Base-by-base conservation (phyloP, 306 rosid genomes). In the Vigna hirtella region DNA sequence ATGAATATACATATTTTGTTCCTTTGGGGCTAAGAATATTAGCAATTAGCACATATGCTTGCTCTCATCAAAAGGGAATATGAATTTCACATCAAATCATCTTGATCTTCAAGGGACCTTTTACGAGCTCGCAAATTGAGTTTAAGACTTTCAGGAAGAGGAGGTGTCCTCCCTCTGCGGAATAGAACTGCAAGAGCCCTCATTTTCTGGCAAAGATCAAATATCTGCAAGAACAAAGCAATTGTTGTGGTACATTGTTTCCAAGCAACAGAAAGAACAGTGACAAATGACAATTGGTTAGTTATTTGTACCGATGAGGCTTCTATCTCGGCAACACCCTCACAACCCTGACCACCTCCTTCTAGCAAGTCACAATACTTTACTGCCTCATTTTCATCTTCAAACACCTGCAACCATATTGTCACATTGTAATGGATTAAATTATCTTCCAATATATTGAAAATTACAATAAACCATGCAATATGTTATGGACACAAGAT, bases 321-420 rank as follows among this genome's bases (percentile, higher is more conserved):
- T 70, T 95, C 98, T 63, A 95, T 89, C 86, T 95, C 99, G 9
- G 97, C 97, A 71, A 95, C 97, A 40, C 99, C 99, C 87, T 95
- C 99, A 63, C 99, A 95, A 49, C 94, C 94, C 85, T 83, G 82
- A 63, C 96, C 98, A 36, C 97, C 98, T 56, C 99, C 98, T 89
- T 95, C 85, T 83, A 95, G 76, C 73, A 95, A 88, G 87, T 93
- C 98, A 38, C 99, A 95, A 56, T 95, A 93, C 81, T 75, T 95
- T 7, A 79, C 96, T 2, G 99, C 99, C 84, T 95, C 99, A 9
- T 86, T 88, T 78, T 89, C 98, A 81, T 95, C 99, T 86, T 95
- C 99, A 82, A 95, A 93, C 58, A 95, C 96, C 99, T 95, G 59
- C 51, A 83, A 56, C 49, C 58, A 20, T 61, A 66, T 45, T 26